Evolutionary conservation across 108 stramenopile species (phyloP), one percentile per base, ranked within the genome.

Genomic region (Conticribra weissflogii): DNA sequence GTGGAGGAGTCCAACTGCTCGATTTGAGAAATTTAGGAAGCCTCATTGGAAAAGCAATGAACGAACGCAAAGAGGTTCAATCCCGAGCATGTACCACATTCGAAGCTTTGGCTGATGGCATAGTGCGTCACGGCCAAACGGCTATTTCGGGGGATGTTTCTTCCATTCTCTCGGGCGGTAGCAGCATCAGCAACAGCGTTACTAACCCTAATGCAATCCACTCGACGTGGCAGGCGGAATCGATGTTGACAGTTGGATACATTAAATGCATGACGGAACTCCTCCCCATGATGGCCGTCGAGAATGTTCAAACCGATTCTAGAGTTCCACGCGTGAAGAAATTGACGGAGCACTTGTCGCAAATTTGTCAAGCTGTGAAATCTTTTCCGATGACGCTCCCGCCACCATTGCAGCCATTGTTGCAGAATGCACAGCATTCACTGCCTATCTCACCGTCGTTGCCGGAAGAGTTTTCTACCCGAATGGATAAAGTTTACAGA

Each of bases 251-350:
- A 19, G 57, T 57, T 15, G 56, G 30, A 44, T 68, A 68, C 27
- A 49, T 66, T 56, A 74, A 74, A 59, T 74, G 66, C 30, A 68
- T 74, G 67, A 74, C 72, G 12, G 72, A 74, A 64, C 24, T 74
- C 1, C 14, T 74, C n/a, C 67, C 72, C 46, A 68, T 74, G 72
- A 12, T 74, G 55, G 66, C 57, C 36, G 28, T 71, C 12, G 72
- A 58, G 12, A 48, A 59, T 31, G 15, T 21, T 25, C 46, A 27
- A 29, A 47, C 45, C 3, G 60, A 62, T 60, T 46, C 68, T 48
- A 29, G 59, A 27, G 28, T 31, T 47, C 59, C 59, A n/a, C 19
- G 16, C n/a, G 45, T 62, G 24, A 59, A 36, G 16, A 17, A 50
- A 50, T 61, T 68, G 16, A 50, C 47, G 60, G 27, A 49, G 19